Evolutionary conservation across 257 asterid genomes (phyloP).

Genomic region (Scutellaria minor): DNA sequence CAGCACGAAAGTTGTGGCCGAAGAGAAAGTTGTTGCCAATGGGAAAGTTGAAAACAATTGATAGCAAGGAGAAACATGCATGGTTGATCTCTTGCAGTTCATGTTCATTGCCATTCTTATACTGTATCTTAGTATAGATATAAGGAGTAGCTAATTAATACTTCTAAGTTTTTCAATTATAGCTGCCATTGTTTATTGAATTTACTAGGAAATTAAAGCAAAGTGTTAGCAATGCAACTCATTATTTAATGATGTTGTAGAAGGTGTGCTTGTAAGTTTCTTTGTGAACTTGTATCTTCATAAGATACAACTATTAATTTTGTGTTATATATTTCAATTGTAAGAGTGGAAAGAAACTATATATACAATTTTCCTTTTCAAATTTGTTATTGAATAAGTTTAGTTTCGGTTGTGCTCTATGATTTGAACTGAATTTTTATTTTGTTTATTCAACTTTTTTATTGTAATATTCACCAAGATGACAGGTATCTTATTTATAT

Average conservation of each 20-base stretch:
- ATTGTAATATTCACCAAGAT: too few species aligned
- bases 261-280: neutral
- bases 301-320: constrained; percentile 3
- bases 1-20: constrained; percentile 30
- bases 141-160: constrained; percentile 30
- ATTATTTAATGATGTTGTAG: constrained; percentile 15
- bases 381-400: too few species aligned
- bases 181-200: constrained; percentile 17
- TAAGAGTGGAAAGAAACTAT: constrained; percentile 15
- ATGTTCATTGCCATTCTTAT: constrained; percentile 25
- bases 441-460: neutral
- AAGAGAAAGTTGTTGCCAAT: constrained; percentile 20
- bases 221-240: constrained; percentile 30
- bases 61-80: neutral
- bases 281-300: constrained; percentile 9
- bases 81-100: constrained; percentile 13
- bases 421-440: too few species aligned
- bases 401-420: too few species aligned
- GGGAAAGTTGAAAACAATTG: constrained; percentile 36
- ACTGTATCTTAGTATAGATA: constrained; percentile 46
- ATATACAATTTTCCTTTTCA: neutral
- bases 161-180: neutral
- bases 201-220: constrained; percentile 4
- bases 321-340: constrained; percentile 18
- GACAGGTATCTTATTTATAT: too few species aligned